These are phyloP conservation scores for Colletotrichum sp. DNA, from an alignment of 2,329 filamentous ascomycete species.

Conservation along the genomic window DNA sequence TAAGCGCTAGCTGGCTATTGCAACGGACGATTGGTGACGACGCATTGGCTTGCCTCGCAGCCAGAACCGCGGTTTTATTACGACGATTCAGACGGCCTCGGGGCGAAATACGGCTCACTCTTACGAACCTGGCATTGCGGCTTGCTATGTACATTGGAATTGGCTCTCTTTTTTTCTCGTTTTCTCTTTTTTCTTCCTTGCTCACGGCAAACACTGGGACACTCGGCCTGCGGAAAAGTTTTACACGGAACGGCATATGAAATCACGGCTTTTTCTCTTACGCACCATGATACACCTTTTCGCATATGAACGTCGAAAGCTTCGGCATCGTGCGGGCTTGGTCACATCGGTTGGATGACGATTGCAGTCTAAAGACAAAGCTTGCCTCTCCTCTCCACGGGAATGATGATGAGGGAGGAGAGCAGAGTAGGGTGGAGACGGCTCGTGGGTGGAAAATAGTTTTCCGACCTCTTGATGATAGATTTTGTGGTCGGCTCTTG, in stretches of 20 bases:
- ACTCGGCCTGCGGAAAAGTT: slow-evolving; percentile 22
- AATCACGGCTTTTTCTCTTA: slow-evolving; percentile 22
- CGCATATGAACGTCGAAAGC: slow-evolving; percentile 17
- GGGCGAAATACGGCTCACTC: slow-evolving; percentile 5
- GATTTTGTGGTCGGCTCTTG: not conserved
- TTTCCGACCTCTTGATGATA: slow-evolving; percentile 18
- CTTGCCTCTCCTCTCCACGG: slow-evolving; percentile 8
- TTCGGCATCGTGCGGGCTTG: slow-evolving; percentile 13
- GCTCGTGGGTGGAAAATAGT: slow-evolving; percentile 5
- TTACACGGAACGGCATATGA: slow-evolving; percentile 23
- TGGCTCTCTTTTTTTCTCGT: not conserved
- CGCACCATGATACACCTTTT: slow-evolving; percentile 23
- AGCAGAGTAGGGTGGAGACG: slow-evolving; percentile 1
- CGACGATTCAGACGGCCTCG: slow-evolving; percentile 7
- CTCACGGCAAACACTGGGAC: slow-evolving; percentile 20
- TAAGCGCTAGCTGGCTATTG: slow-evolving; percentile 35
- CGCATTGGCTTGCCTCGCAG: slow-evolving; percentile 7
- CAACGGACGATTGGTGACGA: slow-evolving; percentile 19
- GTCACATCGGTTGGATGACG: slow-evolving; percentile 21
- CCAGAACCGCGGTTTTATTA: not conserved
- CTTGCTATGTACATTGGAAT: slow-evolving; percentile 20
- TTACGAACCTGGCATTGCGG: slow-evolving; percentile 19
- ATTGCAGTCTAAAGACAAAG: slow-evolving; percentile 9
- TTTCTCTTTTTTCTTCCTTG: slow-evolving; percentile 15
- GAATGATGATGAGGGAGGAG: not conserved